Conservation (phyloP, 768 basidiomycete genomes). For the Stropharia rugosoannulata region DNA sequence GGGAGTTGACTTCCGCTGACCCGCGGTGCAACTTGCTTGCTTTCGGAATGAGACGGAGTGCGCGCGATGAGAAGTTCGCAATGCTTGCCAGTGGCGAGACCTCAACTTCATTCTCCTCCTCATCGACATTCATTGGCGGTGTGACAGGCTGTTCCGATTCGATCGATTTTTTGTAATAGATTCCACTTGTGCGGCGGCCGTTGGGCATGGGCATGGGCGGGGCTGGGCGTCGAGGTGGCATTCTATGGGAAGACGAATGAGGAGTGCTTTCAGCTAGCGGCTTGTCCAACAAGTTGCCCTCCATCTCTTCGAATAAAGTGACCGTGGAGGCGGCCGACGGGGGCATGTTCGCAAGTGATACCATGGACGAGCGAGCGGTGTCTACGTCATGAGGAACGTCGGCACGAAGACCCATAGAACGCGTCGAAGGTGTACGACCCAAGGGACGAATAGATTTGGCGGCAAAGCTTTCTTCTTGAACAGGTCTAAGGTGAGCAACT, state of each 20-base stretch:
- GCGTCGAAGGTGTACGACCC: slow-evolving; percentile 40
- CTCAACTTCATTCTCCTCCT: slow-evolving; percentile 16
- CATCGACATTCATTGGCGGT: slow-evolving; percentile 18
- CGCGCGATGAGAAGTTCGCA: slow-evolving; percentile 48
- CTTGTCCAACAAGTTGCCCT: slow-evolving; percentile 39
- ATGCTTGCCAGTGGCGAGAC: slow-evolving; percentile 37
- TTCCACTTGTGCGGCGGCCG: slow-evolving; percentile 38
- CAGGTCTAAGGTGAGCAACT: slow-evolving; percentile 32
- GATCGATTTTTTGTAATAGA: slow-evolving; percentile 64
- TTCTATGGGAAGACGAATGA: slow-evolving; percentile 39
- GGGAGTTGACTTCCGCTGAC: slow-evolving; percentile 36
- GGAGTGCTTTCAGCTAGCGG: slow-evolving; percentile 68
- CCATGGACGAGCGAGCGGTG: slow-evolving; percentile 52
- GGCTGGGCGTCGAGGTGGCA: slow-evolving; percentile 29
- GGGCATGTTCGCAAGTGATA: slow-evolving; percentile 33
- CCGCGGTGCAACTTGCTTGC: slow-evolving; percentile 47
- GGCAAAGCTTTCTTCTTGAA: slow-evolving; percentile 40
- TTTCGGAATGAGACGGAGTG: slow-evolving; percentile 54
- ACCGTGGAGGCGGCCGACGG: slow-evolving; percentile 59
- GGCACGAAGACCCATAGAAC: slow-evolving; percentile 44
- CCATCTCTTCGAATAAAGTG: slow-evolving; percentile 59
- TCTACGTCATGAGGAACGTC: slow-evolving; percentile 50
- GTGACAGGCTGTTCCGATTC: slow-evolving; percentile 23
- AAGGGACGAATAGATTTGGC: slow-evolving; percentile 16
- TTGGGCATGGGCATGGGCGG: slow-evolving; percentile 37